These are phyloP conservation scores for Colletotrichum lindemuthianum DNA, from an alignment of 2,329 filamentous ascomycete genomes.

Conservation along the genomic window DNA sequence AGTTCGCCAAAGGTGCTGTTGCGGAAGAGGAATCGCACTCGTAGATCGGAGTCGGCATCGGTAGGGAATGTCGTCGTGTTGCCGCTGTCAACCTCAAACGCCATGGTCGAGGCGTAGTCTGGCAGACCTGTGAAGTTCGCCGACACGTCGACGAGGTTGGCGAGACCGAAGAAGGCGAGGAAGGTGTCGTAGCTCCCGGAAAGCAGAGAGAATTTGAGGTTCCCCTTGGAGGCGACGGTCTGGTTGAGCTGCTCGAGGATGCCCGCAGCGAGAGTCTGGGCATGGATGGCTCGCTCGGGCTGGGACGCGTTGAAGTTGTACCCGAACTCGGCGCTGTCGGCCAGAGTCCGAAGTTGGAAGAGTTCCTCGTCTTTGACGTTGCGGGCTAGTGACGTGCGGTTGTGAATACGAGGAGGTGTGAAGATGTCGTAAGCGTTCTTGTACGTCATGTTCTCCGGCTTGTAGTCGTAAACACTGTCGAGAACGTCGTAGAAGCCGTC, in stretches of 20 bases:
- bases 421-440: constrained; percentile 49
- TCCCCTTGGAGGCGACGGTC: constrained; percentile 42
- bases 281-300: constrained; percentile 43
- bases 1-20: constrained; percentile 46
- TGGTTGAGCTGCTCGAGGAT: constrained; percentile 45
- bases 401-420: constrained; percentile 48
- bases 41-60: constrained; percentile 40
- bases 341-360: constrained; percentile 45
- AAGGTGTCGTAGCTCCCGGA: constrained; percentile 49
- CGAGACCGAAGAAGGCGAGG: constrained; percentile 47
- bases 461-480: constrained; percentile 44
- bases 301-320: constrained; percentile 45
- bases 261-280: constrained; percentile 44
- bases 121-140: constrained; percentile 46
- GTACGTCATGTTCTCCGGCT: constrained; percentile 46
- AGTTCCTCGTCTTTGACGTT: constrained; percentile 47
- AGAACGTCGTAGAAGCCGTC: constrained; percentile 43
- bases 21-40: constrained; percentile 47
- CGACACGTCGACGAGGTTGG: constrained; percentile 41
- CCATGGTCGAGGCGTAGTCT: constrained; percentile 49
- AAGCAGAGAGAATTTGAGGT: constrained; percentile 47
- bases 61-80: constrained; percentile 42
- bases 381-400: constrained; percentile 41
- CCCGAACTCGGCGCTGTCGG: constrained; percentile 46
- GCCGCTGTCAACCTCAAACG: constrained; percentile 46